Conservation (phyloP, 2,329 filamentous ascomycete genomes). For the Penicillium expansum region DNA sequence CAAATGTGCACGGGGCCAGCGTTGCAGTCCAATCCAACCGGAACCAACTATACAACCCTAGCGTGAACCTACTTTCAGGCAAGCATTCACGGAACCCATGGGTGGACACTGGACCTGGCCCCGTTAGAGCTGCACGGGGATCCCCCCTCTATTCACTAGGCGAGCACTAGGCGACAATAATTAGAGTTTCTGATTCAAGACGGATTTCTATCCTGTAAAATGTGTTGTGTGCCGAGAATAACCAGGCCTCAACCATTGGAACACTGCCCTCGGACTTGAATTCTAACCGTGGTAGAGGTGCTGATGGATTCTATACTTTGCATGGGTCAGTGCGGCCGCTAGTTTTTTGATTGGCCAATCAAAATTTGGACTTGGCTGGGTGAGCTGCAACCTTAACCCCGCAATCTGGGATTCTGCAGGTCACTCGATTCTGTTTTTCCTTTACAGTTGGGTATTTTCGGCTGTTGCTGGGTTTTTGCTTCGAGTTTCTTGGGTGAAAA, state of each 20-base stretch:
- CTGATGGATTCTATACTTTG: not conserved
- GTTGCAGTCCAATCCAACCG: not conserved
- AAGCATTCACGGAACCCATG: not conserved
- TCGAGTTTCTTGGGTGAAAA: not conserved
- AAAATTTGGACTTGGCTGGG: constrained; percentile 2
- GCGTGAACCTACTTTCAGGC: not conserved
- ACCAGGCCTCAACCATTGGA: not conserved
- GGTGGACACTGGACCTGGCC: not conserved
- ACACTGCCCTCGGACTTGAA: not conserved
- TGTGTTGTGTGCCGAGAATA: not conserved
- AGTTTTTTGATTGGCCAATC: constrained; percentile 3
- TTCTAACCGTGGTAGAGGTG: not conserved
- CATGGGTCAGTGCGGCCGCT: constrained; percentile 5
- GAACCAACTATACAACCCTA: not conserved
- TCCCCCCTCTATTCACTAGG: not conserved
- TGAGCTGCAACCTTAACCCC: constrained; percentile 30
- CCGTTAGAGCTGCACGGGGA: not conserved
- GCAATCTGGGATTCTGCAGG: constrained; percentile 13
- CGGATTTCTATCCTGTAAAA: not conserved
- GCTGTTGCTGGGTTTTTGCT: not conserved
- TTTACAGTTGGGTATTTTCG: not conserved
- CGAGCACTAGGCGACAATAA: not conserved
- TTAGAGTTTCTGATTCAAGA: not conserved
- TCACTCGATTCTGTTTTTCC: not conserved
- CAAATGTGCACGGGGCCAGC: not conserved